These are phyloP conservation scores for Fistulina hepatica DNA, from an alignment of 1,284 basidiomycete genomes.

Conservation along the genomic window DNA sequence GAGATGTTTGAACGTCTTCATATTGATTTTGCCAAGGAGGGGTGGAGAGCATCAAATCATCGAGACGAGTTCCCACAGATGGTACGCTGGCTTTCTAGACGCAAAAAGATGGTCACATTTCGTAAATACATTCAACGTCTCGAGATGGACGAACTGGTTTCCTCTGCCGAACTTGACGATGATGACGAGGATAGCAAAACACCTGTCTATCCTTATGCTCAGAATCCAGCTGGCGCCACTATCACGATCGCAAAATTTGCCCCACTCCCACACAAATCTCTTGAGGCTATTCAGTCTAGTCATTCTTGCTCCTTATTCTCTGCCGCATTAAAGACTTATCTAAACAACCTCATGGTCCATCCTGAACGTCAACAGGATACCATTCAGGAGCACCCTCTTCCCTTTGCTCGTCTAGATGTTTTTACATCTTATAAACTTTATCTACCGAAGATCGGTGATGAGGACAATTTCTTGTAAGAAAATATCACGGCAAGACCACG, in stretches of 20 bases:
- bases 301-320: too few relatives aligned
- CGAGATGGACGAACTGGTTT: too few relatives aligned
- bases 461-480: too few relatives aligned
- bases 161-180: background rate
- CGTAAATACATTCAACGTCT: background rate
- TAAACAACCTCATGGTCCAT: background rate
- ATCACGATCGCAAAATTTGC: background rate
- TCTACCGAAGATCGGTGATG: too few relatives aligned
- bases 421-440: background rate
- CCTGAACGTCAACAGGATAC: background rate
- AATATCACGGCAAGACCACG: background rate
- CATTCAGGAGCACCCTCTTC: background rate
- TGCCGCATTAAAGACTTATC: too few relatives aligned
- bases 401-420: background rate
- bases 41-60: slow-evolving; percentile 22
- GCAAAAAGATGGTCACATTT: slow-evolving; percentile 17
- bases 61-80: slow-evolving; percentile 24
- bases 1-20: slow-evolving; percentile 24
- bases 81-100: slow-evolving; percentile 23
- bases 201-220: too few relatives aligned
- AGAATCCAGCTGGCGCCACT: too few relatives aligned
- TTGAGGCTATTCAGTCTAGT: too few relatives aligned
- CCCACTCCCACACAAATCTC: too few relatives aligned
- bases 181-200: background rate
- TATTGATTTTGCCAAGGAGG: slow-evolving; percentile 25